Evolutionary conservation across 2,329 filamentous ascomycete species (phyloP).

Genomic region (Botrytis hyacinthi): DNA sequence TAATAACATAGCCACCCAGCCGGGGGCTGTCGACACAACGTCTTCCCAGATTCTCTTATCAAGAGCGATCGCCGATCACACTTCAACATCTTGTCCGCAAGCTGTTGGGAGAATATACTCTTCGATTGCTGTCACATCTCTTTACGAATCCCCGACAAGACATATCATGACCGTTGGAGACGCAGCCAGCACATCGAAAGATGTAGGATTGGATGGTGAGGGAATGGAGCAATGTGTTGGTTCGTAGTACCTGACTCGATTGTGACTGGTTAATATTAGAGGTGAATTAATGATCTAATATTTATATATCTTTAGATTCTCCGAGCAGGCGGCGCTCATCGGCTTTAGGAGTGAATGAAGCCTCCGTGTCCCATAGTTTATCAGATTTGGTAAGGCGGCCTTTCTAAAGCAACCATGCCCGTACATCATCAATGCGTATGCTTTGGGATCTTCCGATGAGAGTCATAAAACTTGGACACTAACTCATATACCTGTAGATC

Average conservation of each 20-base stretch:
- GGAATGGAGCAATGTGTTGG: neutral
- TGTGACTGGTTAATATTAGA: neutral
- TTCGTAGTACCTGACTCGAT: neutral
- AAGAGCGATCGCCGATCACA: slow-evolving; percentile 43
- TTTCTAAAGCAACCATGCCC: too few species aligned
- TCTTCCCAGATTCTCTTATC: slow-evolving; percentile 50
- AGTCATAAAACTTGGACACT: neutral
- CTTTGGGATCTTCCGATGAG: neutral
- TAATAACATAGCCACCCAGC: slow-evolving; percentile 25
- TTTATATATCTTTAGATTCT: neutral
- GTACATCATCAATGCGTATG: neutral
- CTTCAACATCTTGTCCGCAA: slow-evolving; percentile 19
- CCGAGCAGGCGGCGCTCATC: neutral
- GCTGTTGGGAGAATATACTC: neutral
- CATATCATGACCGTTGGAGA: slow-evolving; percentile 36
- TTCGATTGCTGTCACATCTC: slow-evolving; percentile 30
- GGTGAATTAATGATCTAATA: neutral
- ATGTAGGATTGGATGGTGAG: slow-evolving; percentile 14
- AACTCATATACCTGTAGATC: neutral
- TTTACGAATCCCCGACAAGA: slow-evolving; percentile 32
- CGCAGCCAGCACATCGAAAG: slow-evolving; percentile 20
- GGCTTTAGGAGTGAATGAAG: neutral
- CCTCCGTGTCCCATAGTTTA: neutral
- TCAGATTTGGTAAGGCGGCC: neutral
- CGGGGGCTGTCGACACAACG: slow-evolving; percentile 40